A percentile compares a stretch with the other conserved stretches of the same genome.
Evolutionary conservation across 192 early-diverging fungal species (phyloP).

Genomic region (Cetraspora pellucida): DNA sequence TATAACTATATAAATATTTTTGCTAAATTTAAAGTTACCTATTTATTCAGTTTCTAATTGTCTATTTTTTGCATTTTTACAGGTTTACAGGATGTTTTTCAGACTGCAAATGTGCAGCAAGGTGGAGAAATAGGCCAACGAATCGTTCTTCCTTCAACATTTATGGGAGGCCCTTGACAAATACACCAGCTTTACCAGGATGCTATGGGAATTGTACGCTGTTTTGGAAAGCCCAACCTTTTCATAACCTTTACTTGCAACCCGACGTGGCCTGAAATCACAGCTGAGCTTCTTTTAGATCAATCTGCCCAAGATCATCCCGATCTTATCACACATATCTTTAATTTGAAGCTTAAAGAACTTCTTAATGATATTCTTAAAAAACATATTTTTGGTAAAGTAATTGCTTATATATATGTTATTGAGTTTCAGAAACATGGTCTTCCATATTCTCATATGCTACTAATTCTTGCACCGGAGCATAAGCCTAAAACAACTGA

Average conservation of each 20-base stretch:
- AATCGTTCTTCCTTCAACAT: constrained; percentile 1
- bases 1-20: too few relatives aligned
- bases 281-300: constrained; percentile 10
- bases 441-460: constrained; percentile 45
- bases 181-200: constrained; percentile 35
- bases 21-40: too few relatives aligned
- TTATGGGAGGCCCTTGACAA: constrained; percentile 32
- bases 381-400: constrained; percentile 33
- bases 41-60: too few relatives aligned
- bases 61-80: too few relatives aligned
- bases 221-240: constrained; percentile 40
- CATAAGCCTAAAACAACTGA: constrained; percentile 31
- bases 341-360: constrained; percentile 33
- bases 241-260: constrained; percentile 48
- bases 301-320: constrained; percentile 32
- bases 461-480: constrained; percentile 32
- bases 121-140: too few relatives aligned
- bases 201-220: constrained; percentile 35
- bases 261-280: constrained; percentile 36
- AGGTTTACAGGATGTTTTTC: too few relatives aligned
- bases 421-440: constrained; percentile 49
- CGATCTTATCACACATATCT: constrained; percentile 33
- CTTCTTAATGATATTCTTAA: constrained; percentile 32
- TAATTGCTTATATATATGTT: too few relatives aligned
- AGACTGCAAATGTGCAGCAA: too few relatives aligned